Percentiles rank a stretch among this genome's conserved stretches.
These are phyloP conservation scores for Astragalus membranaceus DNA, from an alignment of 306 rosid species.

Conservation along the genomic window DNA sequence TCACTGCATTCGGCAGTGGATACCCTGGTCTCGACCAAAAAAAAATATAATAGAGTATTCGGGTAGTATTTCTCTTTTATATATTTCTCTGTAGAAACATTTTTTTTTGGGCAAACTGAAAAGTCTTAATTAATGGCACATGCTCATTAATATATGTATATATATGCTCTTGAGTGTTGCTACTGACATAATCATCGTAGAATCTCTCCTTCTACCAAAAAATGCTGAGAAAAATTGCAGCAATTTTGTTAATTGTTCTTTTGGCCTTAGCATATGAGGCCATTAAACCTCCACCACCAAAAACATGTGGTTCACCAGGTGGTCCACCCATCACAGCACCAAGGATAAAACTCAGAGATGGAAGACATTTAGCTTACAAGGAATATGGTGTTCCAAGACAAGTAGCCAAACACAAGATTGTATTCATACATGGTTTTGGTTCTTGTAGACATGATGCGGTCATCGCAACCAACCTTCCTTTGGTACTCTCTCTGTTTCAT, in stretches of 20 bases:
- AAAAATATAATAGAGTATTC: no score
- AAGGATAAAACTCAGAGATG: slow-evolving; percentile 57
- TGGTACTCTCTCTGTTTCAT: background rate
- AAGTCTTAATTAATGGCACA: no score
- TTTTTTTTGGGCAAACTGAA: no score
- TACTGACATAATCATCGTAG: background rate
- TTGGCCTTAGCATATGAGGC: slow-evolving; percentile 29
- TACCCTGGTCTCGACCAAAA: no score
- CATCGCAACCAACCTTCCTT: background rate
- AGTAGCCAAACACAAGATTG: slow-evolving; percentile 38
- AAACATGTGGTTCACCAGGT: slow-evolving; percentile 36
- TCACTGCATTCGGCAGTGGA: no score
- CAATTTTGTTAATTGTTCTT: slow-evolving; percentile 20
- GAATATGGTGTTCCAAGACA: slow-evolving; percentile 46
- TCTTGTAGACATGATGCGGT: slow-evolving; percentile 11
- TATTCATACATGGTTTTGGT: slow-evolving; percentile 40
- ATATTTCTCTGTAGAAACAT: no score
- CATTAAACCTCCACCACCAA: slow-evolving; percentile 32
- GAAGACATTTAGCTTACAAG: slow-evolving; percentile 59
- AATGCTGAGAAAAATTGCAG: background rate
- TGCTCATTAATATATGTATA: no score
- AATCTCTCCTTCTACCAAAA: background rate
- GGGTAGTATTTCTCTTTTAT: no score
- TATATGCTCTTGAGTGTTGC: no score
- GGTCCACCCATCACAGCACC: slow-evolving; percentile 50